Base-by-base conservation (phyloP, 2,329 filamentous ascomycete genomes). In the Calonectria montana region DNA sequence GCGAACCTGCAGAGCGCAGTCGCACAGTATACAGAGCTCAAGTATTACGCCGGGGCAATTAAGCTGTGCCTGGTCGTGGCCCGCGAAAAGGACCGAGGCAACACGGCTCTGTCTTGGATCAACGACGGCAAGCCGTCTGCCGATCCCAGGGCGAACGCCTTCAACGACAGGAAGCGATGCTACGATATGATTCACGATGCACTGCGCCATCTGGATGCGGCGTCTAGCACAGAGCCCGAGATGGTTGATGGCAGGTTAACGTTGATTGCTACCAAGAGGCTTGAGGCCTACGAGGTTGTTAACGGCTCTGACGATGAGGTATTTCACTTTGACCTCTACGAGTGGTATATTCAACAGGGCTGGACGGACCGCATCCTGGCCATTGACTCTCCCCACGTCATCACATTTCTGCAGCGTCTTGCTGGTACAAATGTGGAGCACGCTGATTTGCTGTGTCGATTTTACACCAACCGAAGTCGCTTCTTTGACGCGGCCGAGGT, bases 301-400 rank as follows among this genome's bases (percentile, higher is more conserved):
- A 94, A 97, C 80, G 90, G 90, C 70, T 97, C 96, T 0, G 90
- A 93, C 16, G 97, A 99, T 76, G 94, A 98, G 80, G 94, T 98
- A 5, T 99, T 99, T 86, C 93, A 98, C 82, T 97, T 94, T 73
- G 95, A 94, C 78, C 88, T 99, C n/a, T 99, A 98, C 81, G 96
- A 98, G 79, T 99, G 97, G 96, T 99, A 99, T 83, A 92, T 98
- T 76, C 85, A 89, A 66, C 92, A 96, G 81, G 93, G 94, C 21
- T 96, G 94, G 91, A 93, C 91, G 12, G 95, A 98, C 74, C 93
- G 95, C 16, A 89, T 99, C 31, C 90, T 99, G 39, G 91, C 93
- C 41, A 95, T 97, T 64, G 91, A 96, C 69, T 97, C 96, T 6
- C 91, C 93, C 0, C 96, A 95, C 78, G 95, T 98, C 29, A 90